A percentile compares a stretch with the other conserved stretches of the same genome.
Evolutionary conservation across 2,329 filamentous ascomycete genomes (phyloP).

Genomic region (Huntiella moniliformis): DNA sequence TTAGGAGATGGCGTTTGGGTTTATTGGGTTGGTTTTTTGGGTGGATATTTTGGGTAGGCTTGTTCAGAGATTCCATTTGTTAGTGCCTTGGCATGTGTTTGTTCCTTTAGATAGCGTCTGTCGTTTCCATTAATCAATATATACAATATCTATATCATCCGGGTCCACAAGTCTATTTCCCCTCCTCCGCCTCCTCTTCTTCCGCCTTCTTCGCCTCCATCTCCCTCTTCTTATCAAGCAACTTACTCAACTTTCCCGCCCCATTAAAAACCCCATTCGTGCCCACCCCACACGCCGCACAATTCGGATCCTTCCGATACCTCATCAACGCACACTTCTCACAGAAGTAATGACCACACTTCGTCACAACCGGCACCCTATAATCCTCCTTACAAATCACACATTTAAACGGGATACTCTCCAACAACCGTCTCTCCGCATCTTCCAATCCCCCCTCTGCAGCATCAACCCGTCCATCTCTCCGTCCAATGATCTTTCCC

Average conservation of each 20-base stretch:
- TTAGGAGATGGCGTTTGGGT: too few species aligned
- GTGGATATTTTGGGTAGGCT: too few species aligned
- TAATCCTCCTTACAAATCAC: conserved; percentile 70
- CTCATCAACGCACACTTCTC: conserved; percentile 71
- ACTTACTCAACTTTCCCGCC: conserved; percentile 62
- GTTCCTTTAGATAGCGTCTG: too few species aligned
- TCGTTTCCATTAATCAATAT: neutral
- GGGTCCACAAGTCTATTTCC: neutral
- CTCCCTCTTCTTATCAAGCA: conserved; percentile 56
- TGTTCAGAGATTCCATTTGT: too few species aligned
- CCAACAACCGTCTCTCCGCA: conserved; percentile 48
- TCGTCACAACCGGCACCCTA: conserved; percentile 63
- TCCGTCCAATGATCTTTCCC: conserved; percentile 39
- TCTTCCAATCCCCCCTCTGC: conserved; percentile 26
- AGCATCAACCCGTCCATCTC: conserved; percentile 12
- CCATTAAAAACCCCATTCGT: conserved; percentile 82
- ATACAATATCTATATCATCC: neutral
- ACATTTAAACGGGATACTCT: conserved; percentile 77
- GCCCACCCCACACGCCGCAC: conserved; percentile 66
- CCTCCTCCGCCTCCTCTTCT: conserved; percentile 23
- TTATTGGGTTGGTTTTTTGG: too few species aligned
- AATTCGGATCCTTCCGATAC: conserved; percentile 72
- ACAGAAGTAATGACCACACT: conserved; percentile 93
- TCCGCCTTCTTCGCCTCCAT: conserved; percentile 35
- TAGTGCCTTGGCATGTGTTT: too few species aligned